Conservation (phyloP, 805 yeast species). For the Millerozyma acaciae region DNA sequence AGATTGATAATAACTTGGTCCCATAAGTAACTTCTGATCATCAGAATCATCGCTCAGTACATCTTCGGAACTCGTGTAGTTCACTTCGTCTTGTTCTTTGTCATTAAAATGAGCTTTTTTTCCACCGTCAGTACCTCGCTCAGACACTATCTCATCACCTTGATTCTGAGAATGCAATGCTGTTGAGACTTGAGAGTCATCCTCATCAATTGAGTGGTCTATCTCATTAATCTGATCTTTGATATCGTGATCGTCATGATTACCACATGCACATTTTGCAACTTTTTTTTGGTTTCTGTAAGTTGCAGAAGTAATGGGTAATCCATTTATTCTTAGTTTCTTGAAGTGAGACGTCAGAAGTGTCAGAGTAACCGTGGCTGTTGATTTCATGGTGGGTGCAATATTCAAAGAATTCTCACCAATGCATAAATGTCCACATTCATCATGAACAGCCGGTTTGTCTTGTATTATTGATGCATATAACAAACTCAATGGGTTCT, state of each 20-base stretch:
- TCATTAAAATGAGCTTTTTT: not conserved
- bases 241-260: conserved; percentile 12
- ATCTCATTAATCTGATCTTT: no score
- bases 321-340: conserved; percentile 39
- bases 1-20: no score
- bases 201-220: conserved; percentile 3
- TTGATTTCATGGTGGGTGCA: conserved; percentile 20
- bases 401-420: not conserved
- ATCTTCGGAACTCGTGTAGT: not conserved
- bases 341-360: conserved; percentile 37
- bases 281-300: conserved; percentile 6
- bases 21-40: no score
- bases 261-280: conserved; percentile 9
- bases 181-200: conserved; percentile 1
- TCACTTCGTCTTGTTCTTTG: not conserved
- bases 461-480: conserved; percentile 3
- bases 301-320: conserved; percentile 25
- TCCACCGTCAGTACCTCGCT: no score
- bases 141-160: no score
- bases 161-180: no score
- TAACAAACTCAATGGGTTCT: conserved; percentile 15
- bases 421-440: no score
- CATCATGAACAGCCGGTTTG: not conserved
- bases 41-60: not conserved
- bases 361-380: conserved; percentile 35